phyloP scores from a whole-genome alignment of 75 land plant species.

The Picea sitchensis region DNA sequence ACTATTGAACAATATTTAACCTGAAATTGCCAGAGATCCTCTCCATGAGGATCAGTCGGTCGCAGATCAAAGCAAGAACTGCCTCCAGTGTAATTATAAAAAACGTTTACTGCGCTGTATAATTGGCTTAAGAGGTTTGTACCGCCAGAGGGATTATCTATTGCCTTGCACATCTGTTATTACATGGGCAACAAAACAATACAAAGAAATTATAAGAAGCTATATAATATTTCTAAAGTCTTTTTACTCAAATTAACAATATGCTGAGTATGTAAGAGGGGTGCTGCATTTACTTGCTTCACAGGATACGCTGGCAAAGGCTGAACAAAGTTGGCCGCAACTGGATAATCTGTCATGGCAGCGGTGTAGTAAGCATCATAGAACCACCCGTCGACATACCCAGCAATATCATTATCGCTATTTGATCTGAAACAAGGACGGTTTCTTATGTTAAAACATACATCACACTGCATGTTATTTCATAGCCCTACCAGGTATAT shows the following conservation, averaged over 20 bases:
- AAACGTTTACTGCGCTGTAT: slow-evolving; percentile 26
- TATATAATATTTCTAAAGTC: no score
- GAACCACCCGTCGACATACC: slow-evolving; percentile 8
- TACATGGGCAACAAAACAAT: not conserved
- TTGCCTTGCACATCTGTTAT: slow-evolving; percentile 30
- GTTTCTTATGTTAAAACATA: no score
- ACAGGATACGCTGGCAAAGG: slow-evolving; percentile 42
- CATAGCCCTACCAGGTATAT: no score
- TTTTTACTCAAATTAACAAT: no score
- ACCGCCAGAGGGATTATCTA: slow-evolving; percentile 20
- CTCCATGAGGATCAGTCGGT: slow-evolving; percentile 27
- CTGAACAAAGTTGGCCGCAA: slow-evolving; percentile 22
- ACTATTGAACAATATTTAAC: not conserved
- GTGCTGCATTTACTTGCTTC: not conserved
- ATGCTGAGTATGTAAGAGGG: no score
- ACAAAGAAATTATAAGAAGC: no score
- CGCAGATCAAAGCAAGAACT: slow-evolving; percentile 20
- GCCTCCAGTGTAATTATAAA: slow-evolving; percentile 31
- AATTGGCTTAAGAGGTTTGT: slow-evolving; percentile 13
- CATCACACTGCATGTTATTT: not conserved
- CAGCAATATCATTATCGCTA: not conserved
- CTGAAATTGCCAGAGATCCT: slow-evolving; percentile 31
- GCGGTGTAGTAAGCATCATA: slow-evolving; percentile 21
- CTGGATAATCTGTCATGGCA: slow-evolving; percentile 37
- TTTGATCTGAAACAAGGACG: not conserved